phyloP scores from a whole-genome alignment of 352 stramenopile species.

The Globisporangium parvum region DNA sequence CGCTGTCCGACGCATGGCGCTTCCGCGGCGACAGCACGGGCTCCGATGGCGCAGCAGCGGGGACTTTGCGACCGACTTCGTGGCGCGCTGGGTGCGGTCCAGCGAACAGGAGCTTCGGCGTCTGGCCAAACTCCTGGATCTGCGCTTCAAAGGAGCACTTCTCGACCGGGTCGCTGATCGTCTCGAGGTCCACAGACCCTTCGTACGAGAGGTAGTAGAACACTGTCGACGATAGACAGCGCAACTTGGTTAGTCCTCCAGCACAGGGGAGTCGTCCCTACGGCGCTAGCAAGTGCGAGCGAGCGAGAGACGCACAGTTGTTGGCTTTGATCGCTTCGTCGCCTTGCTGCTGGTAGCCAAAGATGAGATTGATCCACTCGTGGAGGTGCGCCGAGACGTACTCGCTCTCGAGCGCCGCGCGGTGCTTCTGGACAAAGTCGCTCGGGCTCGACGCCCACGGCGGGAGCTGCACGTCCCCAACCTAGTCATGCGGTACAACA shows the following conservation, averaged over 20 bases:
- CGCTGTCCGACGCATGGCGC: constrained; percentile 12
- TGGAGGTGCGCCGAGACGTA: constrained; percentile 94
- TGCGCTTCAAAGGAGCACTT: constrained; percentile 92
- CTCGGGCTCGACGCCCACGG: constrained; percentile 89
- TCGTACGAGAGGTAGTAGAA: constrained; percentile 89
- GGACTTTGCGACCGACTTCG: constrained; percentile 47
- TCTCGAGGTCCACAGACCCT: constrained; percentile 81
- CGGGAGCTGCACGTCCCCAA: constrained; percentile 93
- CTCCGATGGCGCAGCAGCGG: constrained; percentile 36
- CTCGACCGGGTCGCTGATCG: constrained; percentile 87
- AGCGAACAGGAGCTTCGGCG: constrained; percentile 68
- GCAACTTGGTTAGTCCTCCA: background rate
- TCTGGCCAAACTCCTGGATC: constrained; percentile 92
- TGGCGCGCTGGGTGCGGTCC: constrained; percentile 55
- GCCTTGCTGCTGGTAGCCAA: constrained; percentile 96
- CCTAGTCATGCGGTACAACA: constrained; percentile 62
- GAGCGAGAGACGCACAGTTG: constrained; percentile 46
- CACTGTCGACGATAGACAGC: constrained; percentile 26
- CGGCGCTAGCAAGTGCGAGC: background rate
- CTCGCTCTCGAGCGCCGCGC: constrained; percentile 94
- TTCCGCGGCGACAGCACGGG: constrained; percentile 30
- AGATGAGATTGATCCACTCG: constrained; percentile 98
- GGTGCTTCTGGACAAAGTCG: constrained; percentile 89
- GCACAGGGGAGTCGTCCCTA: no score
- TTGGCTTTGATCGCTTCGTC: constrained; percentile 67